Conservation (phyloP, 2,329 filamentous ascomycete genomes). For the Harringtonia aguacate region DNA sequence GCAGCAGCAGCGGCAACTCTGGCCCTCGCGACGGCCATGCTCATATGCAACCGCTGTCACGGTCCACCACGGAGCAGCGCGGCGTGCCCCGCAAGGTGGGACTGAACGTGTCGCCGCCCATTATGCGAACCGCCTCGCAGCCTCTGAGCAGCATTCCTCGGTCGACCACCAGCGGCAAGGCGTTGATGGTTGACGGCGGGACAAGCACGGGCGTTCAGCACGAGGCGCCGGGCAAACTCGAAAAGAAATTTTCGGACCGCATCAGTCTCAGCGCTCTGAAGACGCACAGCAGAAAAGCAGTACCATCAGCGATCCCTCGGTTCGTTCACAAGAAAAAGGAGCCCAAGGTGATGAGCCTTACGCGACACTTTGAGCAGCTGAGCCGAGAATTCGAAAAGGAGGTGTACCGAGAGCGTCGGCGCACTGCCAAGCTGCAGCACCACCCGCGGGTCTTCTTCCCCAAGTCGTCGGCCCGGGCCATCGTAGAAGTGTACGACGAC, state of each 20-base stretch:
- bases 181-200: constrained; percentile 15
- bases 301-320: constrained; percentile 85
- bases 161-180: constrained; percentile 27
- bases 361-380: constrained; percentile 92
- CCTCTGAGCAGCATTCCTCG: constrained; percentile 35
- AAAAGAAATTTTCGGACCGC: constrained; percentile 70
- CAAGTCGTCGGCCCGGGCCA: constrained; percentile 84
- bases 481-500: constrained; percentile 91
- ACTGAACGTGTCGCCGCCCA: constrained; percentile 36
- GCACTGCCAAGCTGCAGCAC: constrained; percentile 60
- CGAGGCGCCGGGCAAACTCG: constrained; percentile 19
- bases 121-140: constrained; percentile 42
- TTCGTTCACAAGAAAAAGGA: constrained; percentile 68
- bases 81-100: constrained; percentile 32
- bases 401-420: constrained; percentile 72
- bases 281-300: constrained; percentile 38
- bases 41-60: neutral
- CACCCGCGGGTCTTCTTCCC: constrained; percentile 71
- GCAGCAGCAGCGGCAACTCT: neutral
- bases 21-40: constrained; percentile 10
- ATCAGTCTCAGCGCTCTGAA: constrained; percentile 58
- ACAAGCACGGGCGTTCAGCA: constrained; percentile 12
- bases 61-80: constrained; percentile 12
- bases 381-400: constrained; percentile 96
- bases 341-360: constrained; percentile 79